Evolutionary conservation across 2,329 filamentous ascomycete species (phyloP).

Genomic region (Pezicula rhizophila): DNA sequence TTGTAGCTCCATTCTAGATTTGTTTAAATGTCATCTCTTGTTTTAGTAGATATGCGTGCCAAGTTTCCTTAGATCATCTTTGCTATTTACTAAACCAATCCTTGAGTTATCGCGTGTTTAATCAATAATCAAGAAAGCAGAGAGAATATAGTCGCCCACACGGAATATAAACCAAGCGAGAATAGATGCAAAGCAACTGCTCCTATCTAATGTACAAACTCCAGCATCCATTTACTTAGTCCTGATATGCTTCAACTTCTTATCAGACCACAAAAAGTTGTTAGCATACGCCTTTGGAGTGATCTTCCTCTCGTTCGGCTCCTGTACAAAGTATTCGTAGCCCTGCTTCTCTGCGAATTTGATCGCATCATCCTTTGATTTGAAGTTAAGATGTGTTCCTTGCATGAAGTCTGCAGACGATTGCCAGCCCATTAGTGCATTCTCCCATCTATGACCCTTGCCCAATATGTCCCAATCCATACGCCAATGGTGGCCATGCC

Average conservation of each 20-base stretch:
- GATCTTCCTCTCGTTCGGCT: slow-evolving; percentile 83
- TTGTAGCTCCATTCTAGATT: no score
- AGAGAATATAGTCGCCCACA: not conserved
- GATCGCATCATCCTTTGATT: slow-evolving; percentile 89
- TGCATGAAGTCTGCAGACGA: slow-evolving; percentile 94
- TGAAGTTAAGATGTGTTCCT: slow-evolving; percentile 85
- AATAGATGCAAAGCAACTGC: not conserved
- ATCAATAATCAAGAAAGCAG: not conserved
- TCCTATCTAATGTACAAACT: slow-evolving; percentile 22
- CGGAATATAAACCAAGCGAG: no score
- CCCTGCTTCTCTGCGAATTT: slow-evolving; percentile 96
- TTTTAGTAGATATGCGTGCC: no score
- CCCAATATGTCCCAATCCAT: slow-evolving; percentile 96
- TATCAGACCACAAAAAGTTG: slow-evolving; percentile 82
- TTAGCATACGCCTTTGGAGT: slow-evolving; percentile 92
- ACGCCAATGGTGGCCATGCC: slow-evolving; percentile 80
- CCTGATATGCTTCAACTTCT: slow-evolving; percentile 81
- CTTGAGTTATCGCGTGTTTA: no score
- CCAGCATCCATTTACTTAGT: slow-evolving; percentile 56
- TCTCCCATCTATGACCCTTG: slow-evolving; percentile 97
- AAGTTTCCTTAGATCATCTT: no score
- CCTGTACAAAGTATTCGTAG: slow-evolving; percentile 98
- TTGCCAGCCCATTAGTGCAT: slow-evolving; percentile 97
- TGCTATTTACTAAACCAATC: no score
- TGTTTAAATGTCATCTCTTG: no score